A percentile compares a stretch with the other conserved stretches of the same genome.
These are phyloP conservation scores for Aspergillus oerlinghausenensis DNA, from an alignment of 2,329 filamentous ascomycete genomes.

Conservation along the genomic window DNA sequence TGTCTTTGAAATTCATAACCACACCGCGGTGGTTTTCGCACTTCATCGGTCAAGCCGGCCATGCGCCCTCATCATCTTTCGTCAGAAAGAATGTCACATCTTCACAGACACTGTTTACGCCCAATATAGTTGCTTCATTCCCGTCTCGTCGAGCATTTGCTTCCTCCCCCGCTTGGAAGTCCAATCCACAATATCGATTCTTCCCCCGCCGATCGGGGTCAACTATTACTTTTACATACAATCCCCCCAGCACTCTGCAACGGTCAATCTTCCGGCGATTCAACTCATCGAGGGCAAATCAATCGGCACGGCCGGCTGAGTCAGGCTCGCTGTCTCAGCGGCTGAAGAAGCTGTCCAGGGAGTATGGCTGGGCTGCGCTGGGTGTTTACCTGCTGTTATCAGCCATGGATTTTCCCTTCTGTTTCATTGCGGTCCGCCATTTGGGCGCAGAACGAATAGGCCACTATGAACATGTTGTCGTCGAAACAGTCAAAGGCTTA, in stretches of 20 bases:
- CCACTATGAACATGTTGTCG: slow-evolving; percentile 42
- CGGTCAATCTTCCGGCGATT: slow-evolving; percentile 17
- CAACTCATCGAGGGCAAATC: slow-evolving; percentile 21
- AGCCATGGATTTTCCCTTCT: slow-evolving; percentile 88
- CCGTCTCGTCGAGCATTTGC: neutral
- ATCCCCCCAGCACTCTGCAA: neutral
- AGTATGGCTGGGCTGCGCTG: slow-evolving; percentile 90
- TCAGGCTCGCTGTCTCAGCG: slow-evolving; percentile 60
- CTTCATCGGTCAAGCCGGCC: neutral
- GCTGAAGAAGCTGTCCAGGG: slow-evolving; percentile 76
- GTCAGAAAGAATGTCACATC: neutral
- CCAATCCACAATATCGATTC: neutral
- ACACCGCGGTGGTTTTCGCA: neutral
- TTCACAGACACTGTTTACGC: neutral
- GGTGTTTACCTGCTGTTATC: slow-evolving; percentile 86
- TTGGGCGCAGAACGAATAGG: slow-evolving; percentile 85
- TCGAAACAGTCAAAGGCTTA: slow-evolving; percentile 34
- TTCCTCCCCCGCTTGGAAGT: neutral
- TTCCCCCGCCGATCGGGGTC: neutral
- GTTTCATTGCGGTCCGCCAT: slow-evolving; percentile 78
- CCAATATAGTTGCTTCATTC: neutral
- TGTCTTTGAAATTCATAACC: neutral
- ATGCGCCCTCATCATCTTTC: neutral
- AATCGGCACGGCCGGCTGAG: slow-evolving; percentile 19
- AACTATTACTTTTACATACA: neutral